These are phyloP conservation scores for Ustanciosporium gigantosporum DNA, from an alignment of 1,284 basidiomycete genomes.

Conservation along the genomic window DNA sequence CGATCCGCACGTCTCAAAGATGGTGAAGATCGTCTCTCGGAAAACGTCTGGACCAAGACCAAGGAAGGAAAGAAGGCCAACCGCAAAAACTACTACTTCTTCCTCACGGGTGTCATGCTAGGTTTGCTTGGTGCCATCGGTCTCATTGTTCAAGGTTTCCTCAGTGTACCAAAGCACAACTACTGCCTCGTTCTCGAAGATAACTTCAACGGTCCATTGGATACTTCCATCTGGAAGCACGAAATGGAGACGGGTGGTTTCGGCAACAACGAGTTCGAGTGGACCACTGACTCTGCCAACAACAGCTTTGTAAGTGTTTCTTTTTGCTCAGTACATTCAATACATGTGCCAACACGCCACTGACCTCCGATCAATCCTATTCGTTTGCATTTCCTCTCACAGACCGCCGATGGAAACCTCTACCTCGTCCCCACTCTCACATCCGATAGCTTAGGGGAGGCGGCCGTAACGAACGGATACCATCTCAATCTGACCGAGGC, in stretches of 20 bases:
- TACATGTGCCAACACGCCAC: too few relatives aligned
- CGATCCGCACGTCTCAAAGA: constrained; percentile 5
- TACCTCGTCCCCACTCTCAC: constrained; percentile 85
- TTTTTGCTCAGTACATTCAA: too few relatives aligned
- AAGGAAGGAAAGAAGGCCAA: constrained; percentile 20
- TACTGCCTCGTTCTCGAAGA: constrained; percentile 76
- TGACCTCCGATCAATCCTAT: too few relatives aligned
- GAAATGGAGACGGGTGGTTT: constrained; percentile 85
- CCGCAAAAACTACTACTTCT: constrained; percentile 34
- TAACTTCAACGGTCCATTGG: constrained; percentile 70
- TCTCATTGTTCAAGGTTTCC: constrained; percentile 26
- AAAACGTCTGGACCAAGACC: constrained; percentile 38
- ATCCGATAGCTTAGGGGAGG: constrained; percentile 71
- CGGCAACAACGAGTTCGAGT: constrained; percentile 84
- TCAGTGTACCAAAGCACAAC: constrained; percentile 18
- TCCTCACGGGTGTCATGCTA: constrained; percentile 7
- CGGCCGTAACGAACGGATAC: constrained; percentile 71
- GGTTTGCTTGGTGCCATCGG: constrained; percentile 14
- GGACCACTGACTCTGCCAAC: constrained; percentile 75
- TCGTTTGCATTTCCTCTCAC: too few relatives aligned
- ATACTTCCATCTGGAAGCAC: constrained; percentile 70
- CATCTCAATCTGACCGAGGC: constrained; percentile 77
- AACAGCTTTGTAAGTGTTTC: too few relatives aligned
- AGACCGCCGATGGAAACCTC: constrained; percentile 72
- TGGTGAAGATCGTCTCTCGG: not conserved